Percentiles rank a stretch among this genome's conserved stretches.
Evolutionary conservation across 352 stramenopile species (phyloP).

Genomic region (Globisporangium emineosum): DNA sequence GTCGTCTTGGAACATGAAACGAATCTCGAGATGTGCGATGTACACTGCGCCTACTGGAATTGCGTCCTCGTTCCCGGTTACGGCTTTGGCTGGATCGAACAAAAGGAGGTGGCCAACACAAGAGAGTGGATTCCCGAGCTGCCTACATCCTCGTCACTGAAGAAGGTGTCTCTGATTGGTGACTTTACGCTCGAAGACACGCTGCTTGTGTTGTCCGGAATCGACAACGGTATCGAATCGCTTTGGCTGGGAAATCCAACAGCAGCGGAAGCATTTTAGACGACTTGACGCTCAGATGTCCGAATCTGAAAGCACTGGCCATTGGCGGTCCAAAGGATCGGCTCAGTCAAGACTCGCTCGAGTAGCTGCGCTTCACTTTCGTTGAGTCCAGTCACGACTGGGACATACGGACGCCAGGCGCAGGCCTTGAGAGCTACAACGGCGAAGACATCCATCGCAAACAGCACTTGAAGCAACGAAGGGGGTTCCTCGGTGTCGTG

Average conservation of each 20-base stretch:
- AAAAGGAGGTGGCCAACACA: not conserved
- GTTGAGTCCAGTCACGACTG: not conserved
- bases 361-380: not conserved
- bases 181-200: not conserved
- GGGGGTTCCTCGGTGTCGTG: not conserved
- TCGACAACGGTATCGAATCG: not conserved
- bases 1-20: too few species aligned
- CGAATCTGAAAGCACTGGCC: not conserved
- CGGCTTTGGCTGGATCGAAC: not conserved
- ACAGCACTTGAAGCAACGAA: not conserved
- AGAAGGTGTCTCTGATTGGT: not conserved
- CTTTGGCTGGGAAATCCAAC: not conserved
- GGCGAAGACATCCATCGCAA: constrained; percentile 69
- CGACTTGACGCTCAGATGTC: not conserved
- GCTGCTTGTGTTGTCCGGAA: not conserved
- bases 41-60: too few species aligned
- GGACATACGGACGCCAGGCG: not conserved
- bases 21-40: too few species aligned
- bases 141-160: not conserved
- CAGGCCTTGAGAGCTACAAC: constrained; percentile 31
- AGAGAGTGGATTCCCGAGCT: not conserved
- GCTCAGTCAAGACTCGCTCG: not conserved
- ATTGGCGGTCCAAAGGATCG: not conserved
- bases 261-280: not conserved
- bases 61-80: not conserved